Percentiles rank a stretch among this genome's conserved stretches.
Evolutionary conservation across 78 protist genomes (phyloP).

Genomic region (Guillardia theta): DNA sequence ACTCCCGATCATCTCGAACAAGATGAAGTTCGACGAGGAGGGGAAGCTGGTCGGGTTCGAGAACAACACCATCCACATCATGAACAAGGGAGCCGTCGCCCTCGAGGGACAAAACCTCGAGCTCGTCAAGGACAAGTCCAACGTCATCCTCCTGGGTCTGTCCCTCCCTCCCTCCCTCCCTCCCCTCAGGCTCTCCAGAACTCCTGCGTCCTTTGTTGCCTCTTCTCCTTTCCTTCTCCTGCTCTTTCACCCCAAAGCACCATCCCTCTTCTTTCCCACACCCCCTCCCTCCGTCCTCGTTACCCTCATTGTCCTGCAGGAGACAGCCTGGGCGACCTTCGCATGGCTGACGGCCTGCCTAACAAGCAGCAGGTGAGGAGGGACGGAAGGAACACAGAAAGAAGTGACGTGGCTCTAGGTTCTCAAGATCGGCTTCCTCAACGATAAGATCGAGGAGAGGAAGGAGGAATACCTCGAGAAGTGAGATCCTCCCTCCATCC

Average conservation of each 20-base stretch:
- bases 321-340: neutral
- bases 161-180: too few relatives aligned
- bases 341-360: constrained; percentile 11
- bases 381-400: neutral
- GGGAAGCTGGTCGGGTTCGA: neutral
- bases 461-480: neutral
- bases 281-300: neutral
- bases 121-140: too few relatives aligned
- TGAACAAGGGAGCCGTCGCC: constrained; percentile 30
- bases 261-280: neutral
- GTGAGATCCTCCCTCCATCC: neutral
- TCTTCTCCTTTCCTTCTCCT: neutral
- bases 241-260: neutral
- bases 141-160: too few relatives aligned
- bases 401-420: neutral
- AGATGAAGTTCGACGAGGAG: neutral
- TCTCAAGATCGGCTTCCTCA: neutral
- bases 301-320: neutral
- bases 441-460: neutral
- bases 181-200: too few relatives aligned
- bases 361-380: neutral
- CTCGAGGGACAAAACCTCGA: too few relatives aligned
- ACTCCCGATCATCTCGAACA: neutral
- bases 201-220: neutral
- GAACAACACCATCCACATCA: neutral